Percentiles rank a stretch among this genome's conserved stretches.
These are phyloP conservation scores for Veloboletus limbatus DNA, from an alignment of 1,284 basidiomycete genomes.

Conservation along the genomic window DNA sequence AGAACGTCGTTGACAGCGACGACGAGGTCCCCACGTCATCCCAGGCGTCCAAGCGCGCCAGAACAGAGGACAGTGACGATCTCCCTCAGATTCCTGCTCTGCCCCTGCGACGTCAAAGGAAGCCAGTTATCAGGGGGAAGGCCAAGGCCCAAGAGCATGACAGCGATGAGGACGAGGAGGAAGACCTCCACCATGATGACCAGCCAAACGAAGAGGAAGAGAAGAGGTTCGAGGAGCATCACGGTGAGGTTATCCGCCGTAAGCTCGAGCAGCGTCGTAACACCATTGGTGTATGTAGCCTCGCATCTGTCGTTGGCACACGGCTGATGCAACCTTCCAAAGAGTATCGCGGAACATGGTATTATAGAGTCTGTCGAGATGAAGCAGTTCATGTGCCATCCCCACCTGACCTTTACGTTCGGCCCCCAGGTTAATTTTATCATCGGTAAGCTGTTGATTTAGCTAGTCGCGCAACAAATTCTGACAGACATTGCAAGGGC, in stretches of 20 bases:
- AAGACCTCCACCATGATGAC: conserved; percentile 25
- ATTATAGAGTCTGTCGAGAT: conserved; percentile 86
- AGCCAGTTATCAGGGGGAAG: conserved; percentile 21
- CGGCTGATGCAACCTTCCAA: neutral
- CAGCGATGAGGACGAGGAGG: conserved; percentile 36
- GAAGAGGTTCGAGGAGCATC: conserved; percentile 56
- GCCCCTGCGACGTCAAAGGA: conserved; percentile 14
- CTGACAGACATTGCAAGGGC: conserved; percentile 44
- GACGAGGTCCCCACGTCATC: conserved; percentile 25
- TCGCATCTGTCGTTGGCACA: neutral
- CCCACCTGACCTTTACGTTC: conserved; percentile 77
- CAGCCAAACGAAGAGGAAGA: conserved; percentile 49
- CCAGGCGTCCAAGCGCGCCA: conserved; percentile 32
- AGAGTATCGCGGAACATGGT: conserved; percentile 81
- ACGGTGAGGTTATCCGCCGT: conserved; percentile 54
- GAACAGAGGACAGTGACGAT: conserved; percentile 27
- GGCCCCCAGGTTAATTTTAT: conserved; percentile 96
- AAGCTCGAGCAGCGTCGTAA: conserved; percentile 52
- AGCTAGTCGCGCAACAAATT: neutral
- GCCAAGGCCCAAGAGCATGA: conserved; percentile 22
- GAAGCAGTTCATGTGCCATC: conserved; percentile 97
- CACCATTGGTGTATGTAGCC: conserved; percentile 52
- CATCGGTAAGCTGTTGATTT: conserved; percentile 57
- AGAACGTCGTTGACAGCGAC: conserved; percentile 23
- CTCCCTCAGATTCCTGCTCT: conserved; percentile 2